phyloP scores from a whole-genome alignment of 345 rosid genomes.

The Dovyalis caffra region DNA sequence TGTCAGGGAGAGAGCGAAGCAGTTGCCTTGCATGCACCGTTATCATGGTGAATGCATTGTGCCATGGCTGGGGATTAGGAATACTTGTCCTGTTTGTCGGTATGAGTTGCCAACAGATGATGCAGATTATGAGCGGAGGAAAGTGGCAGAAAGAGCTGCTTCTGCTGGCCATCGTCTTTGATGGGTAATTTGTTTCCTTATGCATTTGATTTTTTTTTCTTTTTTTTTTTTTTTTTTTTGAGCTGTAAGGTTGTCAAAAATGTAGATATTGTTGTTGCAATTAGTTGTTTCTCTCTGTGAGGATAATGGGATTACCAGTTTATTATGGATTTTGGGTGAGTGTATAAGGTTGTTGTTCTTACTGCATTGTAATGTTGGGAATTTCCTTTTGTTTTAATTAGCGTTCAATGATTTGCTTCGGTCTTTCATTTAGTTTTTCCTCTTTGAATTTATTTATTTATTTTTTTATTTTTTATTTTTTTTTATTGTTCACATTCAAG shows the following conservation, averaged over 20 bases:
- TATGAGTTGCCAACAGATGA: constrained; percentile 85
- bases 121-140: constrained; percentile 61
- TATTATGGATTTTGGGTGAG: constrained; percentile 16
- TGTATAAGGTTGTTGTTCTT: constrained; percentile 23
- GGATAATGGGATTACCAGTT: constrained; percentile 18
- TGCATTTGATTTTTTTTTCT: constrained; percentile 22
- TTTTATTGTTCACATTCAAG: background rate
- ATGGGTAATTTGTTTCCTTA: constrained; percentile 24
- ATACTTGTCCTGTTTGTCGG: constrained; percentile 91
- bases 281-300: constrained; percentile 19
- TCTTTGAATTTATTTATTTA: background rate
- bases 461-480: background rate
- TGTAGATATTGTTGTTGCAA: constrained; percentile 29
- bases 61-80: constrained; percentile 84
- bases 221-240: constrained; percentile 9
- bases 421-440: background rate
- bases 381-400: constrained; percentile 16
- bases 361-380: constrained; percentile 21
- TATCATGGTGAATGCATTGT: constrained; percentile 85
- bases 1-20: constrained; percentile 58
- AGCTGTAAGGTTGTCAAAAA: constrained; percentile 29
- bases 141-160: constrained; percentile 30
- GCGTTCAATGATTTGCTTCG: constrained; percentile 9
- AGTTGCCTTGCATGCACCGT: constrained; percentile 74
- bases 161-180: constrained; percentile 22